Evolutionary conservation across 1,284 basidiomycete species (phyloP), one percentile per base, ranked within the genome.

Genomic region (Malassezia japonica): DNA sequence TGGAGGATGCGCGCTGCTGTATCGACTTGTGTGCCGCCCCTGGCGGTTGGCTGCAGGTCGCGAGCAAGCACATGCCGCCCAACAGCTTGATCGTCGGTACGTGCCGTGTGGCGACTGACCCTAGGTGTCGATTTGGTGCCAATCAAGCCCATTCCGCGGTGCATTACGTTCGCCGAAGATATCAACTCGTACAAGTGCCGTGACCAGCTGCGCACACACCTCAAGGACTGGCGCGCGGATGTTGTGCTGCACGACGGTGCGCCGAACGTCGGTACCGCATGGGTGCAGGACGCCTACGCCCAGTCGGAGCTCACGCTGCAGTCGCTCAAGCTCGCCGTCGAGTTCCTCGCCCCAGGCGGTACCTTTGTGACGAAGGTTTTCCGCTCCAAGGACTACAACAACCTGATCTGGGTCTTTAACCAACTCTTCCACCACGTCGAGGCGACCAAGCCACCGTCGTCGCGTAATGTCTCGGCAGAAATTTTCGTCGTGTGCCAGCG

Each of bases 191-290:
- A 83, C 9, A 81, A 85, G 55, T 99, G 94, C 75, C 83, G 94
- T 50, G 83, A 86, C 70, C 81, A 85, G 59, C 82, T 99, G 47
- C 83, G 87, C 42, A 78, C 78, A 33, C 88, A 95, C 75, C 77
- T 98, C 59, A 96, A 98, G 75, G 91, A 96, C 74, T 98, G 94
- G 92, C 94, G 91, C 76, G 94, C 94, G n/a, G 94, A 99, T 73
- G 82, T 98, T 8, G 48, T 99, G n/a, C 81, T 99, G 48, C 94
- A 99, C 75, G 94, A 99, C 76, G 94, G 94, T 79, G 94, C 94
- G 35, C 94, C 94, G 35, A 99, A 99, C 74, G 94, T 99, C 74
- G 94, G 94, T 79, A 87, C 90, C 23, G 94, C 94, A 12, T 99
- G 94, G 94, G 82, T 98, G 54, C 94, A 99, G 75, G 94, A 99